phyloP scores from a whole-genome alignment of 805 yeast species.

The Saccharomyces eubayanus region DNA sequence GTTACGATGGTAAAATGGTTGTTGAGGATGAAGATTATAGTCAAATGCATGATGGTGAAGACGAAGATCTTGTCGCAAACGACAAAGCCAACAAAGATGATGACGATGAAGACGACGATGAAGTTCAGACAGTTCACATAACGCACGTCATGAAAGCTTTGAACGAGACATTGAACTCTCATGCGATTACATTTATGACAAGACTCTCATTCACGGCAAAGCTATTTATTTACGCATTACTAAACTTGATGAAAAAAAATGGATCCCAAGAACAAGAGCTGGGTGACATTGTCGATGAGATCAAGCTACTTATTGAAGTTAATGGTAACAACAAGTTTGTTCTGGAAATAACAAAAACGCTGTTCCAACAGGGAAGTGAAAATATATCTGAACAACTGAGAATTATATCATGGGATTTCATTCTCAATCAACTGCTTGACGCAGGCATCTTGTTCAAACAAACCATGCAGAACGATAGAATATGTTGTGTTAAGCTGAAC shows the following conservation, averaged over 20 bases:
- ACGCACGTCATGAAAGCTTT: constrained; percentile 73
- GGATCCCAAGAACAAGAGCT: constrained; percentile 64
- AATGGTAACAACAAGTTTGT: constrained; percentile 27
- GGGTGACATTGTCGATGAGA: constrained; percentile 75
- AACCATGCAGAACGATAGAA: constrained; percentile 58
- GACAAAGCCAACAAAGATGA: constrained; percentile 11
- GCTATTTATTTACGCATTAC: constrained; percentile 58
- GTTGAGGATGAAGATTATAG: constrained; percentile 8
- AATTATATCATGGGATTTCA: constrained; percentile 46
- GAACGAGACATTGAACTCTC: constrained; percentile 68
- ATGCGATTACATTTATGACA: constrained; percentile 50
- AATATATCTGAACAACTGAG: constrained; percentile 41
- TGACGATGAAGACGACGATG: constrained; percentile 27
- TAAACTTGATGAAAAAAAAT: constrained; percentile 55
- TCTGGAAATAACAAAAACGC: constrained; percentile 27
- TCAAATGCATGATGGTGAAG: constrained; percentile 13
- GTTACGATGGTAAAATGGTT: constrained; percentile 18
- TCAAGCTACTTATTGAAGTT: constrained; percentile 44
- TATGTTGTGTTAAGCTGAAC: constrained; percentile 53
- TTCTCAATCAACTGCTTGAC: constrained; percentile 64
- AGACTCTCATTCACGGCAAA: constrained; percentile 63
- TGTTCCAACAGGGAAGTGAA: constrained; percentile 30
- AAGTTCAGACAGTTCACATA: constrained; percentile 52
- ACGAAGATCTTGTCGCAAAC: constrained; percentile 5
- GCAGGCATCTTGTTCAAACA: constrained; percentile 70